These are phyloP conservation scores for Vachellia collinsii DNA, from an alignment of 306 rosid genomes.

Conservation along the genomic window DNA sequence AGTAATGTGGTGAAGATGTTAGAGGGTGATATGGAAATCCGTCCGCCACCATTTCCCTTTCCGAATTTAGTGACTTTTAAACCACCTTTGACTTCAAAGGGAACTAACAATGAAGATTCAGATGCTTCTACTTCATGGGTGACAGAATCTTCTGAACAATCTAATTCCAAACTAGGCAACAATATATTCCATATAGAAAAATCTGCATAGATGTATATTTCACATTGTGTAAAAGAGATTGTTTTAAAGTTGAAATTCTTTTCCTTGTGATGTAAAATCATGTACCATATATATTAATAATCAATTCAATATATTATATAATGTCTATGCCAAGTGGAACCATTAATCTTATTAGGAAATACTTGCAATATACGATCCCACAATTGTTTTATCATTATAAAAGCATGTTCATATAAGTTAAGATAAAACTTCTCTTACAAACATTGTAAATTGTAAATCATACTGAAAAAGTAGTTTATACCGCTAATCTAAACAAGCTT, in stretches of 20 bases:
- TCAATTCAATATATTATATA: background rate
- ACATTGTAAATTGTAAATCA: too few relatives aligned
- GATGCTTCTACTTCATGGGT: conserved; percentile 25
- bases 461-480: too few relatives aligned
- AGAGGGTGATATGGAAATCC: conserved; percentile 47
- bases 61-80: conserved; percentile 32
- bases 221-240: too few relatives aligned
- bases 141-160: conserved; percentile 11
- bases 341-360: too few relatives aligned
- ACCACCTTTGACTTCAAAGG: conserved; percentile 14
- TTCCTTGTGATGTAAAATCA: too few relatives aligned
- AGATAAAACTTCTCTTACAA: too few relatives aligned
- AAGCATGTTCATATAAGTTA: too few relatives aligned
- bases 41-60: conserved; percentile 51
- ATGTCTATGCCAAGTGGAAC: too few relatives aligned
- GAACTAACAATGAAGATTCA: conserved; percentile 30
- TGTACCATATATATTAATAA: too few relatives aligned
- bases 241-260: too few relatives aligned
- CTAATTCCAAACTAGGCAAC: background rate
- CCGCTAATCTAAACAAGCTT: too few relatives aligned
- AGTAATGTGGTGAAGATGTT: conserved; percentile 56
- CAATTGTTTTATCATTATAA: too few relatives aligned
- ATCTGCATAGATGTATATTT: background rate
- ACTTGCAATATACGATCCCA: background rate
- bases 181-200: conserved; percentile 41